These are phyloP conservation scores for Globisporangium viniferum DNA, from an alignment of 352 stramenopile genomes.

Conservation along the genomic window DNA sequence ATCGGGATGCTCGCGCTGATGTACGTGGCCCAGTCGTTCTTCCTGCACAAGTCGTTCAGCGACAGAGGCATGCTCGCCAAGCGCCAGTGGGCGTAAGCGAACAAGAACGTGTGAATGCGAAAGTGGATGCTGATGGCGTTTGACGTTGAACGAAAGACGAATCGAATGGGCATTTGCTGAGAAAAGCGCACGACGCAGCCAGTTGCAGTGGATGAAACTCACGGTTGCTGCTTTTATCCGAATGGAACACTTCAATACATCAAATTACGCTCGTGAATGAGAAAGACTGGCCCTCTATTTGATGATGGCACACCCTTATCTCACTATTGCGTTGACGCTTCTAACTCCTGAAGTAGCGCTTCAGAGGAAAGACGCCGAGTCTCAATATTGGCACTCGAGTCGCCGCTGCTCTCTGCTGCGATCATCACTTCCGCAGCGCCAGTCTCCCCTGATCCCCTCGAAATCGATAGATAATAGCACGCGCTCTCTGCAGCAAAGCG, in stretches of 20 bases:
- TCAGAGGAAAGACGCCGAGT: background rate
- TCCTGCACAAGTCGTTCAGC: conserved; percentile 86
- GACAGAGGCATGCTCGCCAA: conserved; percentile 67
- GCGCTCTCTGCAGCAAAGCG: conserved; percentile 23
- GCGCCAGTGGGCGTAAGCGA: conserved; percentile 60
- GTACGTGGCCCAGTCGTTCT: conserved; percentile 69
- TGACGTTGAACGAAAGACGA: background rate
- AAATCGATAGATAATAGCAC: conserved; percentile 42
- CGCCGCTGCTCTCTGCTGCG: background rate
- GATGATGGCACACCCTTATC: background rate
- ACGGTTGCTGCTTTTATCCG: conserved; percentile 1
- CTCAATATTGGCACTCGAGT: background rate
- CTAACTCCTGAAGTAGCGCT: conserved; percentile 11
- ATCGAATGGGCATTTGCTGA: background rate
- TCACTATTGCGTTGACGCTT: background rate
- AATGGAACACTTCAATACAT: background rate
- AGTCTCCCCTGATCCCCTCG: background rate
- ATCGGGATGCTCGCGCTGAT: conserved; percentile 61
- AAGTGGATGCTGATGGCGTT: background rate
- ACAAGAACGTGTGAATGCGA: background rate
- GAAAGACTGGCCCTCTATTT: background rate
- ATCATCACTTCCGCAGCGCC: conserved; percentile 2
- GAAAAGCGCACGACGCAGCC: background rate
- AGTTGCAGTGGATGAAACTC: background rate
- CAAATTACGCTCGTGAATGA: background rate